A percentile compares a stretch with the other conserved stretches of the same genome.
Conservation (phyloP, 805 yeast species). For the Metschnikowia noctiluminum region DNA sequence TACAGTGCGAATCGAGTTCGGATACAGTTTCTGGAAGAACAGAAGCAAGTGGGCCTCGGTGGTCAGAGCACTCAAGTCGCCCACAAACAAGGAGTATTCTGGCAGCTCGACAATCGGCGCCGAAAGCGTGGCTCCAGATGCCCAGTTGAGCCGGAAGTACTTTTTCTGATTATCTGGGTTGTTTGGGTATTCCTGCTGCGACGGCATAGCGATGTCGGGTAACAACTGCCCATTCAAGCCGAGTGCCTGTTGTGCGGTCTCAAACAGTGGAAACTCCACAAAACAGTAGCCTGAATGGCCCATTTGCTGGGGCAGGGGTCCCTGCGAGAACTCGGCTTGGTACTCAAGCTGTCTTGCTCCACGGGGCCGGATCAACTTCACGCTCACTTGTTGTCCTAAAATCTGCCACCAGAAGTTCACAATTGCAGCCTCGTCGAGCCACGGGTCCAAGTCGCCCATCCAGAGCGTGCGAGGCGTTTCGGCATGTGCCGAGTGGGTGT, state of each 20-base stretch:
- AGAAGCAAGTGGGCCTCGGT: constrained; percentile 77
- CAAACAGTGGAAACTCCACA: constrained; percentile 66
- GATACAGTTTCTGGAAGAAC: constrained; percentile 63
- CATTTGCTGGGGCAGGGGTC: too few species aligned
- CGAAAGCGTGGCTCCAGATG: constrained; percentile 71
- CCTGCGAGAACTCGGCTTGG: too few species aligned
- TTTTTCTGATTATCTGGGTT: constrained; percentile 52
- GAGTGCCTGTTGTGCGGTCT: constrained; percentile 67
- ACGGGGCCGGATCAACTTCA: constrained; percentile 59
- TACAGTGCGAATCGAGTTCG: constrained; percentile 67
- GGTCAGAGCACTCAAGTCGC: constrained; percentile 73
- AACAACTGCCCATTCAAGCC: constrained; percentile 61
- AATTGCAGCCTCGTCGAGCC: constrained; percentile 63
- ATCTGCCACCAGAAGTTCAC: constrained; percentile 56
- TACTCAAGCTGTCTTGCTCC: too few species aligned
- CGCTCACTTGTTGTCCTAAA: constrained; percentile 53
- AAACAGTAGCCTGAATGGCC: constrained; percentile 66
- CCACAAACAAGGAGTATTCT: constrained; percentile 77
- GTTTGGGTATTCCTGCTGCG: constrained; percentile 37
- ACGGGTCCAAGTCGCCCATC: constrained; percentile 88
- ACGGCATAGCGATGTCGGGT: constrained; percentile 53
- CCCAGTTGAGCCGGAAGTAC: constrained; percentile 77
- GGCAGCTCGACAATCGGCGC: constrained; percentile 73
- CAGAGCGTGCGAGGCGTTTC: constrained; percentile 70
- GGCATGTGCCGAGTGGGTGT: constrained; percentile 10